Evolutionary conservation across 2,329 filamentous ascomycete species (phyloP).

Genomic region (Escovopsis sp.): DNA sequence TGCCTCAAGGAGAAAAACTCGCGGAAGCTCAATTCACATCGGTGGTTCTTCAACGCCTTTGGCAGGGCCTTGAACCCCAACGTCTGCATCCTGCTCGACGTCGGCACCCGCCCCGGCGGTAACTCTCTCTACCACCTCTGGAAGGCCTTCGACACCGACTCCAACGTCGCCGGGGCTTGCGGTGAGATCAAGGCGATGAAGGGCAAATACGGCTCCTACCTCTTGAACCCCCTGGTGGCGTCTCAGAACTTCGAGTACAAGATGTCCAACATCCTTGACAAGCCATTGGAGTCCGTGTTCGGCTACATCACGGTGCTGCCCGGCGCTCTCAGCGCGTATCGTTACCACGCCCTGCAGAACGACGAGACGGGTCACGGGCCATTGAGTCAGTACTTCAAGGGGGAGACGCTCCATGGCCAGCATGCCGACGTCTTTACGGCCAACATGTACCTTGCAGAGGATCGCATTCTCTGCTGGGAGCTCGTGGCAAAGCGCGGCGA

Average conservation of each 20-base stretch:
- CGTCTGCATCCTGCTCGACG: constrained; percentile 90
- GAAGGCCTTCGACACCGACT: constrained; percentile 98
- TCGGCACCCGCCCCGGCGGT: constrained; percentile 78
- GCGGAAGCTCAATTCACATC: constrained; percentile 95
- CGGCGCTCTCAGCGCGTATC: constrained; percentile 85
- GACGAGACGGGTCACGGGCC: constrained; percentile 92
- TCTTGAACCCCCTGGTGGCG: constrained; percentile 87
- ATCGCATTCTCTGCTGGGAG: constrained; percentile 87
- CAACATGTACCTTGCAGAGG: constrained; percentile 88
- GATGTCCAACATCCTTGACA: constrained; percentile 98
- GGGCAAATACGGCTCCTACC: constrained; percentile 64
- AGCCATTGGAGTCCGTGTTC: constrained; percentile 91
- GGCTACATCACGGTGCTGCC: constrained; percentile 96
- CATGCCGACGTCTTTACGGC: constrained; percentile 95
- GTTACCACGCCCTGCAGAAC: constrained; percentile 92
- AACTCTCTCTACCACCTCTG: constrained; percentile 95
- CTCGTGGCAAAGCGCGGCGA: constrained; percentile 88
- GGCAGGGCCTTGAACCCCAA: constrained; percentile 86
- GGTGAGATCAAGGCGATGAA: constrained; percentile 98
- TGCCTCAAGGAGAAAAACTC: constrained; percentile 96
- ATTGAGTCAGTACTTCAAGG: constrained; percentile 97
- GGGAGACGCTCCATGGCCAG: constrained; percentile 88
- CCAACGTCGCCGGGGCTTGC: constrained; percentile 89
- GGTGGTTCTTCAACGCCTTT: constrained; percentile 99
- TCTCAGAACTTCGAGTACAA: constrained; percentile 99